These are phyloP conservation scores for Cercophora sp. DNA, from an alignment of 495 filamentous ascomycete genomes.

Conservation along the genomic window DNA sequence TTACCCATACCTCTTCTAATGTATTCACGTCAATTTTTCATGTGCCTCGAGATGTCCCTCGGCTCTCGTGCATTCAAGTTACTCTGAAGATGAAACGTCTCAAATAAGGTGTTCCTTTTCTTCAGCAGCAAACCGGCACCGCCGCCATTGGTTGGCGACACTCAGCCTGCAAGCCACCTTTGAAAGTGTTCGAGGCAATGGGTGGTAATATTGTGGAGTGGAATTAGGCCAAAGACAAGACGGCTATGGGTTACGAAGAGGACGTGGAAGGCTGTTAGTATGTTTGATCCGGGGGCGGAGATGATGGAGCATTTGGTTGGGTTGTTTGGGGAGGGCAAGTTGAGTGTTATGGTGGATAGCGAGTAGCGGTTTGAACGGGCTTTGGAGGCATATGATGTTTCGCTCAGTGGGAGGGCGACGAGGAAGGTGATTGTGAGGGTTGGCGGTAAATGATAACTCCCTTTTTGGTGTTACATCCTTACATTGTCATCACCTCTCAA, in stretches of 20 bases:
- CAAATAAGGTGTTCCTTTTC: too few relatives aligned
- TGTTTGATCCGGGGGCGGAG: constrained; percentile 26
- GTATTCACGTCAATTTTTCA: too few relatives aligned
- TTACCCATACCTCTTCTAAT: too few relatives aligned
- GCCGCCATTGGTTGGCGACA: constrained; percentile 13
- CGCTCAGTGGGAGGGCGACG: constrained; percentile 24
- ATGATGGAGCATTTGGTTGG: constrained; percentile 25
- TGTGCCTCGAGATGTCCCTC: too few relatives aligned
- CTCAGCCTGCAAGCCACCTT: too few relatives aligned
- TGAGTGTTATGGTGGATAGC: constrained; percentile 28
- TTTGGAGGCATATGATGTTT: constrained; percentile 25
- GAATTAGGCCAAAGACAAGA: constrained; percentile 23
- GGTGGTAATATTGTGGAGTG: constrained; percentile 26
- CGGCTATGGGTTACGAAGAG: constrained; percentile 31
- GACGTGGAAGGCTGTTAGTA: constrained; percentile 23
- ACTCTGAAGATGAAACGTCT: too few relatives aligned
- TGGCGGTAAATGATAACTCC: constrained; percentile 14
- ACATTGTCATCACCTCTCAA: too few relatives aligned
- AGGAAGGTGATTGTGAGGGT: constrained; percentile 32
- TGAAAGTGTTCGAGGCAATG: constrained; percentile 22
- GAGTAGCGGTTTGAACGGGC: constrained; percentile 29
- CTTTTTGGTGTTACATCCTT: too few relatives aligned
- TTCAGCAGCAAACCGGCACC: neutral
- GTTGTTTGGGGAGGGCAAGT: constrained; percentile 26
- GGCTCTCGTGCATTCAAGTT: too few relatives aligned